Evolutionary conservation across 2,329 filamentous ascomycete genomes (phyloP), one percentile per base, ranked within the genome.

Genomic region (Harringtonia aguacate): DNA sequence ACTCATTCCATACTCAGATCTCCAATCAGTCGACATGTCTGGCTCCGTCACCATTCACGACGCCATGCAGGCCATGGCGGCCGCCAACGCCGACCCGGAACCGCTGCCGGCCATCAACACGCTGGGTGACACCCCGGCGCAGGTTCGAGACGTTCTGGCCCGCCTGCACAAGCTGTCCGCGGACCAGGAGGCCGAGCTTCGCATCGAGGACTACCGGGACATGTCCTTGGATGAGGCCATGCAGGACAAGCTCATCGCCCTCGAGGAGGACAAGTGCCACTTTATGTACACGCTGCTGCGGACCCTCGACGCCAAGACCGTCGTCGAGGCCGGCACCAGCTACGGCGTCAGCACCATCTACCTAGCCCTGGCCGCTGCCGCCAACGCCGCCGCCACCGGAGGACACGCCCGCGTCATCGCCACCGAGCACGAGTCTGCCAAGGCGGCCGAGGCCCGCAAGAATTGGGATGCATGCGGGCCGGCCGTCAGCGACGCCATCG

Each of bases 301-400:
- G 4, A 61, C 67, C 12, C 69, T 59, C 10, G 63, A 67, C 2
- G 75, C 76, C 1, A 61, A 60, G 2, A 66, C 66, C 35, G 60
- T 79, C 20, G 68, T 81, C 31, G 77, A 81, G 53, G 75, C 73
- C 0, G 77, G 77, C 1, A 81, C 77, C 0, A 73, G 68, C 35
- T 81, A 76, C 46, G 77, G 77, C 3, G 68, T 81, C 2, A 76
- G 70, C 45, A 80, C 77, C 0, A 76, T 81, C 36, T 81, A 79
- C 47, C 65, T 81, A 2, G 74, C 76, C 0, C 61, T 80, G 3
- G 77, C 75, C 0, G 72, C 74, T 1, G 64, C 64, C 0, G 63
- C 72, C 44, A 78, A 73, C 46, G 62, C 60, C 0, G 52, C 49
- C 1, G 47, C 51, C 2, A 30, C 45, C 14, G 34, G 44, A 21